phyloP scores from a whole-genome alignment of 805 yeast genomes.

The Metschnikowia noctiluminum region DNA sequence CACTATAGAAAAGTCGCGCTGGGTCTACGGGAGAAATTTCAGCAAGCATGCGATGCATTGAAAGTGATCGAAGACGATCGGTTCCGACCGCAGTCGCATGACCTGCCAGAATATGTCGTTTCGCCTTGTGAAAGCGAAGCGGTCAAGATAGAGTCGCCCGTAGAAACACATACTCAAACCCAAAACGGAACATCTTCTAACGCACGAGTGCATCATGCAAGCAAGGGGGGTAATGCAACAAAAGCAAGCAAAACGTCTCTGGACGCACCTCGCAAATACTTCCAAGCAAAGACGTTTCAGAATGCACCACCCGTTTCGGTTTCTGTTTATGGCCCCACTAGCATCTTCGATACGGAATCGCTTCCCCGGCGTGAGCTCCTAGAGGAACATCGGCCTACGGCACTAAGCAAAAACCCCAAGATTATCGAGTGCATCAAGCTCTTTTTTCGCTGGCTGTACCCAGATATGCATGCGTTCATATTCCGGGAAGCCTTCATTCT shows the following conservation, averaged over 20 bases:
- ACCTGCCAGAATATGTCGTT: neutral
- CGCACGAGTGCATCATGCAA: neutral
- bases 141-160: neutral
- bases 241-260: neutral
- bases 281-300: constrained; percentile 7
- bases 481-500: constrained; percentile 16
- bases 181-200: neutral
- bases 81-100: neutral
- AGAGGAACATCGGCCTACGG: constrained; percentile 2
- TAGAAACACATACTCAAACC: too few species aligned
- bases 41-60: neutral
- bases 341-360: constrained; percentile 13
- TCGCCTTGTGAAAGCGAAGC: too few species aligned
- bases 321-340: constrained; percentile 15
- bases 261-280: constrained; percentile 5
- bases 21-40: constrained; percentile 1
- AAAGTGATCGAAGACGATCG: constrained; percentile 1
- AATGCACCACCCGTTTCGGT: constrained; percentile 4
- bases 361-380: constrained; percentile 6
- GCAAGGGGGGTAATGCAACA: neutral
- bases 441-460: constrained; percentile 17
- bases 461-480: constrained; percentile 16
- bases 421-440: constrained; percentile 11
- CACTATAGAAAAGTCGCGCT: constrained; percentile 4
- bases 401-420: constrained; percentile 8